phyloP scores from a whole-genome alignment of 2,329 filamentous ascomycete genomes.

The Talaromyces sp. region DNA sequence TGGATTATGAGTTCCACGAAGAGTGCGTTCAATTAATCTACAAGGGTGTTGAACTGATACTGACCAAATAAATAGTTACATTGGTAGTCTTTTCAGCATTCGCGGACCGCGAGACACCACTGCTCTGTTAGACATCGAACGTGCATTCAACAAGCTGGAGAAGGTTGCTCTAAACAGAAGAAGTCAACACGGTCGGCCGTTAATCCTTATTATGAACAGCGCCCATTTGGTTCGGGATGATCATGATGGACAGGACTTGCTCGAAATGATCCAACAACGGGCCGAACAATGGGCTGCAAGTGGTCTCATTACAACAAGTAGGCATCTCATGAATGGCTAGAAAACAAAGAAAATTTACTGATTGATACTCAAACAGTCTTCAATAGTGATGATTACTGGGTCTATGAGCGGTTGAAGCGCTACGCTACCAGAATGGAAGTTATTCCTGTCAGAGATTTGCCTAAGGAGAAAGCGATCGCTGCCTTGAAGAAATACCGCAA shows the following conservation, averaged over 20 bases:
- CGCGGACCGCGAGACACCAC: conserved; percentile 89
- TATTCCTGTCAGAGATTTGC: conserved; percentile 79
- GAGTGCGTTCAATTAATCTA: conserved; percentile 62
- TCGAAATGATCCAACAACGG: conserved; percentile 92
- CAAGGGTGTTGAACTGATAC: not conserved
- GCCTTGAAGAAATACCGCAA: conserved; percentile 80
- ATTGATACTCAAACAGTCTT: conserved; percentile 63
- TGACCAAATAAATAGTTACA: conserved; percentile 49
- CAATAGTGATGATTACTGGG: conserved; percentile 98
- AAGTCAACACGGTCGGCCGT: conserved; percentile 63
- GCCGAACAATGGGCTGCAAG: conserved; percentile 96
- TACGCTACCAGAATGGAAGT: conserved; percentile 95
- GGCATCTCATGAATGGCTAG: conserved; percentile 6
- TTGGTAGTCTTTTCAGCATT: conserved; percentile 94
- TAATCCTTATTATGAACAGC: conserved; percentile 94
- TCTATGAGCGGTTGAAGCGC: conserved; percentile 91
- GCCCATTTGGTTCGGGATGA: conserved; percentile 90
- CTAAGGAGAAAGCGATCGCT: conserved; percentile 73
- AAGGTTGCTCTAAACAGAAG: conserved; percentile 79
- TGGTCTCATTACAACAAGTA: conserved; percentile 75
- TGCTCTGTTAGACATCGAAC: conserved; percentile 90
- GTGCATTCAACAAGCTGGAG: conserved; percentile 95
- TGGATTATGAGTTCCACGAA: conserved; percentile 97
- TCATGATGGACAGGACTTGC: conserved; percentile 86
- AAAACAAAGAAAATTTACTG: not conserved